Conservation (phyloP, 176 grass and related monocot species). For the Zoysia japonica region DNA sequence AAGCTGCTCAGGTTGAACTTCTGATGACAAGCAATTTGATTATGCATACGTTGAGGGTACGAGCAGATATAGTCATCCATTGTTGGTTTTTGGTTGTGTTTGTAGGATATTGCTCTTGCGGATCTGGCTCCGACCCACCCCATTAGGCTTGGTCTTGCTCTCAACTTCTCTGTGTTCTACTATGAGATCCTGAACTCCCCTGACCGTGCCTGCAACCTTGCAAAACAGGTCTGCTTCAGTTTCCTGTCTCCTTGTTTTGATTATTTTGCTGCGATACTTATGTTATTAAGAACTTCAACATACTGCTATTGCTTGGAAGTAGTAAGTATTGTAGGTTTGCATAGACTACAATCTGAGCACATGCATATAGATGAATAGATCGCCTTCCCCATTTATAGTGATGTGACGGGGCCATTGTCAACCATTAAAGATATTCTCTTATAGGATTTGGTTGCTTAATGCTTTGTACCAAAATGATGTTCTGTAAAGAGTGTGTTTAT, state of each 20-base stretch:
- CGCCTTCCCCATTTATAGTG: neutral
- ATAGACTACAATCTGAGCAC: neutral
- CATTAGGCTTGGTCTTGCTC: conserved; percentile 86
- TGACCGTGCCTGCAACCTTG: conserved; percentile 79
- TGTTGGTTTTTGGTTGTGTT: neutral
- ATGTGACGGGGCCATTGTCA: neutral
- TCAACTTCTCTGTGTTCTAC: conserved; percentile 93
- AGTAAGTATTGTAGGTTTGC: neutral
- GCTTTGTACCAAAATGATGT: neutral
- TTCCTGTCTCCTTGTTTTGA: neutral
- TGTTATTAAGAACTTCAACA: neutral
- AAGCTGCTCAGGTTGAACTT: conserved; percentile 72
- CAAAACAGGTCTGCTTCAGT: conserved; percentile 57
- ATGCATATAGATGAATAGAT: neutral
- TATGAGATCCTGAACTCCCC: conserved; percentile 90
- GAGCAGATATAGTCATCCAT: neutral
- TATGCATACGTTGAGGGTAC: neutral
- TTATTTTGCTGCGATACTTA: neutral
- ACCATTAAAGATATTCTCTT: neutral
- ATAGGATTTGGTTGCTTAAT: neutral
- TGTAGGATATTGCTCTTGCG: conserved; percentile 71
- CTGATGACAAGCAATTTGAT: neutral
- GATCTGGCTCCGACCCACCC: conserved; percentile 85
- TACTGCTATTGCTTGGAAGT: neutral
- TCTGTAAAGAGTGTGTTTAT: neutral